These are phyloP conservation scores for Backusella tarrabulga DNA, from an alignment of 192 early-diverging fungal genomes.

Conservation along the genomic window DNA sequence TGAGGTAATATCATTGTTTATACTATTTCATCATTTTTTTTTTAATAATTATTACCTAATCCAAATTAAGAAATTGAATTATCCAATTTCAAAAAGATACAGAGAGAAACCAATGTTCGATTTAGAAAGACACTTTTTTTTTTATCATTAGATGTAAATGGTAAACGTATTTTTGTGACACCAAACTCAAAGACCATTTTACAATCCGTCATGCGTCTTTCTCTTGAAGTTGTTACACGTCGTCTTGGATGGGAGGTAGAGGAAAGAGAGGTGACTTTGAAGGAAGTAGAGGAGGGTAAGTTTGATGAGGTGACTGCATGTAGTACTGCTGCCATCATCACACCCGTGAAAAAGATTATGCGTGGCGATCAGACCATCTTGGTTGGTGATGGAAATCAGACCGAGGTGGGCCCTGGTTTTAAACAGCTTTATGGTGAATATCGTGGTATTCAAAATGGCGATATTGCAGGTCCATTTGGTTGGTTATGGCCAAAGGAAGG, in stretches of 20 bases:
- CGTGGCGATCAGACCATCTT: conserved; percentile 41
- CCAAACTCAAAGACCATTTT: conserved; percentile 60
- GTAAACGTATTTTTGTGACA: conserved; percentile 59
- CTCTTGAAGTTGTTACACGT: conserved; percentile 55
- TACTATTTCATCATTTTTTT: no score
- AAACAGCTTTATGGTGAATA: conserved; percentile 54
- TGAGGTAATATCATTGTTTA: no score
- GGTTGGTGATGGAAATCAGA: conserved; percentile 43
- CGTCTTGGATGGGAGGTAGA: conserved; percentile 64
- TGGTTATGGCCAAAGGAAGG: conserved; percentile 76
- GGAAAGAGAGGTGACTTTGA: conserved; percentile 48
- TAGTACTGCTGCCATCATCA: conserved; percentile 77
- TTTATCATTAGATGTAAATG: conserved; percentile 13
- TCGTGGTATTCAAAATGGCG: conserved; percentile 66
- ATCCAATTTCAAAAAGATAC: no score
- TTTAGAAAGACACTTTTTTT: no score
- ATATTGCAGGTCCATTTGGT: conserved; percentile 52
- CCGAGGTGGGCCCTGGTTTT: conserved; percentile 53
- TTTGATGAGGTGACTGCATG: conserved; percentile 70
- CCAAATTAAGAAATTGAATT: no score
- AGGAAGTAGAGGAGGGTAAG: conserved; percentile 51
- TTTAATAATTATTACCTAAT: no score
- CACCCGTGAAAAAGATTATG: conserved; percentile 66
- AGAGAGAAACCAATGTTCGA: no score
- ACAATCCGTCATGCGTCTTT: conserved; percentile 66